phyloP scores from a whole-genome alignment of 768 basidiomycete species.

The Lentinula detonsa region DNA sequence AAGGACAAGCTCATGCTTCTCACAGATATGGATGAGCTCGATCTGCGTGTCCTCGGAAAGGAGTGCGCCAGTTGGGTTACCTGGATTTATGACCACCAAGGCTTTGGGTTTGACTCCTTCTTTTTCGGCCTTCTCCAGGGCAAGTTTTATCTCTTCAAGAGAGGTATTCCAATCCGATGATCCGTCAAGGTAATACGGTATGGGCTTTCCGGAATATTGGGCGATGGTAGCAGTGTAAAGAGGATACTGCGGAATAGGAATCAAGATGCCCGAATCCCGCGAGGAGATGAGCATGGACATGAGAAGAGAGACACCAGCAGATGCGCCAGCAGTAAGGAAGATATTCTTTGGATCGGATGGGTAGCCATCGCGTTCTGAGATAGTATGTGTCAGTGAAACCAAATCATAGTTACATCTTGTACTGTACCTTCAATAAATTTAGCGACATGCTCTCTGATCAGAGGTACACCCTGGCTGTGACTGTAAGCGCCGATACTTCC shows the following conservation, averaged over 20 bases:
- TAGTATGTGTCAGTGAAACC: neutral
- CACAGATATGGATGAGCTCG: conserved; percentile 77
- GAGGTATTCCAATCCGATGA: conserved; percentile 78
- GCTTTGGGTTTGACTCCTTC: conserved; percentile 68
- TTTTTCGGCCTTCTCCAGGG: conserved; percentile 57
- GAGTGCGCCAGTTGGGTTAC: conserved; percentile 92
- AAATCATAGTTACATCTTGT: conserved; percentile 32
- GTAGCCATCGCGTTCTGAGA: conserved; percentile 78
- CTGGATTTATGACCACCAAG: conserved; percentile 97
- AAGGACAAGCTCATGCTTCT: conserved; percentile 78
- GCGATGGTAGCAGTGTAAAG: conserved; percentile 95
- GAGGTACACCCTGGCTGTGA: conserved; percentile 87
- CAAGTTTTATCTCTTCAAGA: conserved; percentile 54
- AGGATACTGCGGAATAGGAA: conserved; percentile 98
- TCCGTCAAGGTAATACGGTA: conserved; percentile 91
- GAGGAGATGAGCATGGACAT: conserved; percentile 73
- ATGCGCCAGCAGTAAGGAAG: conserved; percentile 94
- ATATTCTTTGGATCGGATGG: conserved; percentile 79
- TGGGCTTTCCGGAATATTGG: conserved; percentile 67
- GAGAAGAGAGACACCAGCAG: conserved; percentile 85
- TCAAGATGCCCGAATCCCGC: conserved; percentile 72
- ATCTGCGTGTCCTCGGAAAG: conserved; percentile 68
- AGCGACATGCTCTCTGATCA: conserved; percentile 84
- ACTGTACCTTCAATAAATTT: conserved; percentile 63
- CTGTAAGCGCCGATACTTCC: conserved; percentile 95